Conservation (phyloP, 176 grass and related monocot species). For the Olyra latifolia region DNA sequence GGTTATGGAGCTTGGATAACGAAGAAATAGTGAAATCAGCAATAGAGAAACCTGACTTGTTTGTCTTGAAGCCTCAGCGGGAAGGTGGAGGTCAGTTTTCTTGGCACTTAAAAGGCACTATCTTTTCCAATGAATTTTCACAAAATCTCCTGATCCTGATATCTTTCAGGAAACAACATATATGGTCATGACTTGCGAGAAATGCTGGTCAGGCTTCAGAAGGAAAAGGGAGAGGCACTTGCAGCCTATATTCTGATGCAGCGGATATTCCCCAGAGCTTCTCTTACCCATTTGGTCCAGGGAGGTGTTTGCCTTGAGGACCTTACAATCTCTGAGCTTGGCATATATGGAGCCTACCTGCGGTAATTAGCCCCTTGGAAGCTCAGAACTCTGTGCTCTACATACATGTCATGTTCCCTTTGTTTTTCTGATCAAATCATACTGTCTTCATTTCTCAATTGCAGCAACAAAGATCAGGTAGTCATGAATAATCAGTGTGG, state of each 20-base stretch:
- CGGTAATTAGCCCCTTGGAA: conserved; percentile 47
- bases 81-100: conserved; percentile 79
- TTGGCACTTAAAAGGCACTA: neutral
- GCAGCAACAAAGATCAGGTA: conserved; percentile 87
- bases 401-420: neutral
- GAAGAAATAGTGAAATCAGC: conserved; percentile 68
- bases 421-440: neutral
- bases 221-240: conserved; percentile 65
- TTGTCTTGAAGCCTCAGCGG: conserved; percentile 87
- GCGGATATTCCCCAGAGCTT: conserved; percentile 79
- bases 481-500: conserved; percentile 72
- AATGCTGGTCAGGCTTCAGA: conserved; percentile 56
- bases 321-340: conserved; percentile 85
- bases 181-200: conserved; percentile 71
- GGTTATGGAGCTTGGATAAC: conserved; percentile 97
- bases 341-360: conserved; percentile 79
- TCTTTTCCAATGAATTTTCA: neutral
- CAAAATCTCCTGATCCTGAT: conserved; percentile 28
- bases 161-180: conserved; percentile 75
- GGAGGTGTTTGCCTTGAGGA: conserved; percentile 71
- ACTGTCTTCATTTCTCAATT: neutral
- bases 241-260: conserved; percentile 96
- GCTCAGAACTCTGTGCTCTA: neutral
- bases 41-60: conserved; percentile 78
- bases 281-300: conserved; percentile 65